Evolutionary conservation across 169 alveolate genomes (phyloP), one percentile per base, ranked within the genome.

Genomic region (Babesia sp.): DNA sequence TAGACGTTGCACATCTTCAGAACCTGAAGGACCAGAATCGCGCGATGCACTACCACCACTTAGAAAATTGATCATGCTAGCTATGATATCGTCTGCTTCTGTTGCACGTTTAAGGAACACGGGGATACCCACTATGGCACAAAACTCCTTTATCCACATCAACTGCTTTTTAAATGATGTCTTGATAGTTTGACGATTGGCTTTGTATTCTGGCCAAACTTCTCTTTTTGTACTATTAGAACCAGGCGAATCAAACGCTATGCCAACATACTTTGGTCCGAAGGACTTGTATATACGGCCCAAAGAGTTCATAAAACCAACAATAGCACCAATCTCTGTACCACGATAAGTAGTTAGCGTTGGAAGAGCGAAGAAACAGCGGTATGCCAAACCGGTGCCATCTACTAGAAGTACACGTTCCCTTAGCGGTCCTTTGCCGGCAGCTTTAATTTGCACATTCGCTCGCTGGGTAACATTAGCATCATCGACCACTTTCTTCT

Each of bases 331-430:
- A 37, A 89, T 61, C 33, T 89, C 90, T 50, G 83, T 71, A 18
- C 90, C 93, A 33, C 80, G 51, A 14, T 82, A 70, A 37, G 90
- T 89, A 44, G 78, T 89, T 50, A 89, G 73, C 31, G 60, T 56
- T 1, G 93, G 93, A 56, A 89, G 83, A 16, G 91, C 93, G 68
- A 84, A 89, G 80, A 84, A 89, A 67, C 90, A 84, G 59, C 90
- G 74, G 66, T 81, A 89, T 14, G 90, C 88, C 54, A 89, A 71
- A 14, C 91, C 90, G 0, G 91, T 84, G 24, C 90, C 93, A 69
- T 89, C 93, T 22, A 89, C 83, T 31, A 89, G 77, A 42, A 89
- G 76, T 31, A 89, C 84, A 3, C 76, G 26, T 9, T 81, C 85
- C 8, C 74, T 82, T 18, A 64, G 54, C 9, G 29, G 24, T 5